Evolutionary conservation across 495 filamentous ascomycete genomes (phyloP), one percentile per base, ranked within the genome.

Genomic region (Filosporella fistucella): DNA sequence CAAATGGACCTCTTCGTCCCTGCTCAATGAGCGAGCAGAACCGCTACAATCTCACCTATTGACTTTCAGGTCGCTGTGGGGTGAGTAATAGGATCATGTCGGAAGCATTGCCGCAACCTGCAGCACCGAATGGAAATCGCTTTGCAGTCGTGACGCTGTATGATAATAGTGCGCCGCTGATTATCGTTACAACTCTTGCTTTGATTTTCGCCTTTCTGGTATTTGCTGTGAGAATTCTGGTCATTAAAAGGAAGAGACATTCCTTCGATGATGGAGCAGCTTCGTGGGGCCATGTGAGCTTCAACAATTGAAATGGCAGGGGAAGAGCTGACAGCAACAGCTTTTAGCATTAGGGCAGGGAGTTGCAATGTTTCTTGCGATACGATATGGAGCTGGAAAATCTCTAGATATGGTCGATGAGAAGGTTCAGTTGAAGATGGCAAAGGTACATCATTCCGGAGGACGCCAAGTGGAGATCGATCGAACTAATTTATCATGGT

Each of bases 81-180:
- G n/a, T n/a, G n/a, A n/a, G n/a, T n/a, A n/a, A n/a, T n/a, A n/a
- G n/a, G n/a, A n/a, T n/a, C n/a, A n/a, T n/a, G n/a, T n/a, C n/a
- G n/a, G n/a, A n/a, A n/a, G 34, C 1, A 17, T 21, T 39, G 14
- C 36, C 36, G 6, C 23, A 6, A 13, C 44, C 44, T n/a, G 44
- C 44, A 38, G 21, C 47, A 22, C 47, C 47, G 23, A 49, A 25
- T 4, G 47, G 47, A 28, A 41, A 49, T 49, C 47, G 47, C 9
- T 42, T 49, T 42, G 24, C 38, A 0, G 6, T 37, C 20, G 37
- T 49, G 9, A 42, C 37, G 23, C 11, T 38, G 2, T 4, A 42
- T n/a, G 38, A 49, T 21, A 33, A 49, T 14, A 30, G 5, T 1
- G 47, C 47, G 2, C 47, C 47, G 14, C 5, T 49, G 10, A 35